phyloP scores from a whole-genome alignment of 2,329 filamentous ascomycete genomes.

The Pseudopithomyces chartarum region DNA sequence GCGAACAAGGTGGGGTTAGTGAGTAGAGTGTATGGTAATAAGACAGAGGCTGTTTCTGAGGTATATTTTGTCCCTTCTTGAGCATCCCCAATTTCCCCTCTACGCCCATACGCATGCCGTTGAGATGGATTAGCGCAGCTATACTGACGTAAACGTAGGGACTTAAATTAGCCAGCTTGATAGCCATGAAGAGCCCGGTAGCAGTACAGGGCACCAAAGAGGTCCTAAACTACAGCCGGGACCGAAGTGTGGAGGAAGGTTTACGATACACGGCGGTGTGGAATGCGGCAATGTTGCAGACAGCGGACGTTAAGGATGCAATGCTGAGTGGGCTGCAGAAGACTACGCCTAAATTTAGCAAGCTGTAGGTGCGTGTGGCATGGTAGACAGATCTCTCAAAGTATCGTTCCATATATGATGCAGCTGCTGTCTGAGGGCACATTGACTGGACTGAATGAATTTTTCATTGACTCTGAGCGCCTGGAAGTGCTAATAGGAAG shows the following conservation, averaged over 20 bases:
- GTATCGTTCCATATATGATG: background rate
- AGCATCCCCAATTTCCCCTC: background rate
- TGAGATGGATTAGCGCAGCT: background rate
- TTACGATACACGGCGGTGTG: conserved; percentile 84
- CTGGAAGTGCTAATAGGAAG: conserved; percentile 48
- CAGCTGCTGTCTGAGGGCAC: background rate
- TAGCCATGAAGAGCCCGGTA: conserved; percentile 84
- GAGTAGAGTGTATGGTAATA: conserved; percentile 64
- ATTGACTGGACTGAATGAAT: conserved; percentile 44
- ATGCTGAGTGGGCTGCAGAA: conserved; percentile 78
- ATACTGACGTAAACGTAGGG: background rate
- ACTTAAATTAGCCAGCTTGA: conserved; percentile 64
- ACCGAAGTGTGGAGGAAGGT: conserved; percentile 76
- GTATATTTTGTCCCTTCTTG: conserved; percentile 2
- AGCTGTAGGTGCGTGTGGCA: conserved; percentile 62
- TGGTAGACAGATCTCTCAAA: too few relatives aligned
- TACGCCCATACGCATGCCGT: too few relatives aligned
- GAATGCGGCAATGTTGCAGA: conserved; percentile 85
- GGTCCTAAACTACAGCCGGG: conserved; percentile 79
- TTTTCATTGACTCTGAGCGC: conserved; percentile 51
- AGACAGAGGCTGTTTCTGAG: conserved; percentile 65
- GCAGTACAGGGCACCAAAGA: conserved; percentile 89
- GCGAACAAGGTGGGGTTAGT: conserved; percentile 73
- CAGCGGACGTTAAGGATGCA: conserved; percentile 74
- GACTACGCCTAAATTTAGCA: conserved; percentile 81